Percentiles rank a stretch among this genome's conserved stretches.
These are phyloP conservation scores for Luvunga scandens DNA, from an alignment of 345 rosid genomes.

Conservation along the genomic window DNA sequence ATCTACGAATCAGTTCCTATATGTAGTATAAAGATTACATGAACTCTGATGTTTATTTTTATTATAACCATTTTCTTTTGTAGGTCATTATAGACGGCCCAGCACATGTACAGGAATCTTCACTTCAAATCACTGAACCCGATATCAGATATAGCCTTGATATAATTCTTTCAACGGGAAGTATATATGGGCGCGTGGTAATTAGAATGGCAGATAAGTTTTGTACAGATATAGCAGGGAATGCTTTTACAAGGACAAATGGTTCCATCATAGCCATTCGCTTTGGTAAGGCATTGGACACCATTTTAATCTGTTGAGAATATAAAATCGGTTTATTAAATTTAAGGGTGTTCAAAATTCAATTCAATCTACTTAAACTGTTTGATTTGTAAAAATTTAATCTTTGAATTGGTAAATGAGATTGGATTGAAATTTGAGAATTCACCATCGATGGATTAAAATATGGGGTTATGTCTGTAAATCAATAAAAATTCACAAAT, in stretches of 20 bases:
- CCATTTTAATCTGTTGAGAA: slow-evolving; percentile 1
- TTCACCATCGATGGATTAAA: too few species aligned
- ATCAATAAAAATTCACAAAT: too few species aligned
- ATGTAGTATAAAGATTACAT: neutral
- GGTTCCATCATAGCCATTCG: slow-evolving; percentile 33
- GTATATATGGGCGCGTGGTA: slow-evolving; percentile 29
- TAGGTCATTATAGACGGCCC: slow-evolving; percentile 44
- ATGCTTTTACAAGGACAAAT: slow-evolving; percentile 42
- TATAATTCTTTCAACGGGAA: slow-evolving; percentile 21
- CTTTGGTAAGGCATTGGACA: slow-evolving; percentile 36
- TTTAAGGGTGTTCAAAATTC: too few species aligned
- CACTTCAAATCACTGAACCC: slow-evolving; percentile 30
- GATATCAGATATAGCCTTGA: slow-evolving; percentile 32
- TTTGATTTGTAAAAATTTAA: too few species aligned
- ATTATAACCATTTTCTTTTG: neutral
- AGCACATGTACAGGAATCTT: slow-evolving; percentile 32
- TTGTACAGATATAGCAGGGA: slow-evolving; percentile 50
- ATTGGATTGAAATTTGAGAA: too few species aligned
- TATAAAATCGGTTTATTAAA: neutral
- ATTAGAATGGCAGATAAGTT: slow-evolving; percentile 37
- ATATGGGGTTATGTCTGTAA: too few species aligned
- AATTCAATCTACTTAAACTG: accelerated
- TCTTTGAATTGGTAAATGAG: too few species aligned
- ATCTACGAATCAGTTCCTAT: neutral
- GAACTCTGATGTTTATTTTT: neutral